A percentile compares a stretch with the other conserved stretches of the same genome.
Conservation (phyloP, 176 grass and related monocot species). For the Calamus simplicifolius region DNA sequence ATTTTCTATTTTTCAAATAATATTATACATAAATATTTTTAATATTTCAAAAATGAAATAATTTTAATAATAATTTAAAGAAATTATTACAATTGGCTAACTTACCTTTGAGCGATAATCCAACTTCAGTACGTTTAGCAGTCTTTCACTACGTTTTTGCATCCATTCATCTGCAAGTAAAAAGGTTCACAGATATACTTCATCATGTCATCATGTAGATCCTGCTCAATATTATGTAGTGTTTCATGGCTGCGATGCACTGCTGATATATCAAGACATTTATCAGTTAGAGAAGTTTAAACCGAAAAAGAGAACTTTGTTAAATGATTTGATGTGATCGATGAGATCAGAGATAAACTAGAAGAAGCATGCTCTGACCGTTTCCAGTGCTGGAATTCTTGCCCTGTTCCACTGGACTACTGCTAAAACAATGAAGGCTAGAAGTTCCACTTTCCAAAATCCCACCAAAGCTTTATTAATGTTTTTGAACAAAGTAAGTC, state of each 20-base stretch:
- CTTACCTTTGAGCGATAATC: too few species aligned
- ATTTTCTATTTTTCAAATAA: too few species aligned
- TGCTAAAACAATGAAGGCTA: constrained; percentile 31
- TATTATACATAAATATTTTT: too few species aligned
- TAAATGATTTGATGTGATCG: constrained; percentile 73
- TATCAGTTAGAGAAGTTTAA: constrained; percentile 48
- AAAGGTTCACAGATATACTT: background rate
- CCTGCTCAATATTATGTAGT: background rate
- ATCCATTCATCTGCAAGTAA: background rate
- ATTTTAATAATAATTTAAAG: too few species aligned
- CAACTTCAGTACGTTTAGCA: too few species aligned
- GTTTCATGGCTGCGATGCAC: constrained; percentile 67
- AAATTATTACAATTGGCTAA: too few species aligned
- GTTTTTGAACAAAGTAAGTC: background rate
- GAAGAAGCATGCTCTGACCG: constrained; percentile 72
- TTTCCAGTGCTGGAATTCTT: constrained; percentile 70
- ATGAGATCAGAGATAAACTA: constrained; percentile 62
- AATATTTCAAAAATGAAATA: too few species aligned
- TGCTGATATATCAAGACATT: constrained; percentile 50
- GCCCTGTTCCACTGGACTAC: constrained; percentile 47
- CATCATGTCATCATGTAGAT: background rate
- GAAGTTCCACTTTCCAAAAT: background rate
- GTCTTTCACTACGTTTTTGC: background rate
- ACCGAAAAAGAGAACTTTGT: constrained; percentile 61
- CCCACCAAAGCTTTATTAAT: constrained; percentile 3